Evolutionary conservation across 2,329 filamentous ascomycete genomes (phyloP).

Genomic region (Paracorniculantispora psalliotae): DNA sequence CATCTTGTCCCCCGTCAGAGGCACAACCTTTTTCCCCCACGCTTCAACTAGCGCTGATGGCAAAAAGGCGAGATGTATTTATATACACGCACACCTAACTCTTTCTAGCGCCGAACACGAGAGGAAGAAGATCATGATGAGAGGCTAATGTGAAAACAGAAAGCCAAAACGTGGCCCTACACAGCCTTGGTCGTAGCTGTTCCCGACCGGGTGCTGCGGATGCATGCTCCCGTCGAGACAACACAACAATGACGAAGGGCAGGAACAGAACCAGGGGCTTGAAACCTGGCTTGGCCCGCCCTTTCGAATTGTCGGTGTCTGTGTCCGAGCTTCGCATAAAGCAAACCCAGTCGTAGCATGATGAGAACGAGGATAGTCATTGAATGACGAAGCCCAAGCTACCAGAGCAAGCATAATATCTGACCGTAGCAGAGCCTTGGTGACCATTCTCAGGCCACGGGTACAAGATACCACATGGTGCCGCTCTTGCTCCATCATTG

Average conservation of each 20-base stretch:
- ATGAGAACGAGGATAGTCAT: neutral
- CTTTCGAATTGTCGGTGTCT: neutral
- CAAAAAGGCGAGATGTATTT: neutral
- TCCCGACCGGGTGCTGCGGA: neutral
- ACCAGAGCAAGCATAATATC: neutral
- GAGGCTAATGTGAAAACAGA: neutral
- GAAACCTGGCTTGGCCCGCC: neutral
- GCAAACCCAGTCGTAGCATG: no score
- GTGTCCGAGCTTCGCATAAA: neutral
- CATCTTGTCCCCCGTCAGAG: neutral
- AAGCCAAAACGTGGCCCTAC: neutral
- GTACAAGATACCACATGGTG: neutral
- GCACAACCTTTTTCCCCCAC: neutral
- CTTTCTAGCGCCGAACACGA: neutral
- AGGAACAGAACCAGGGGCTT: neutral
- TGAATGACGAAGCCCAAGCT: neutral
- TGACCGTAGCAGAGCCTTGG: neutral
- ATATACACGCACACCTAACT: no score
- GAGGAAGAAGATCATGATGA: neutral
- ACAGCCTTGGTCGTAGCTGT: neutral
- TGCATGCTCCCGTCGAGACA: neutral
- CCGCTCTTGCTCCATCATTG: constrained; percentile 2
- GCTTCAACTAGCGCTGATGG: neutral
- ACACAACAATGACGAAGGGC: neutral
- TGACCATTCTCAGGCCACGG: neutral